A percentile compares a stretch with the other conserved stretches of the same genome.
Conservation (phyloP, 1,139 yeast species). For the Meyerozyma elateridarum region DNA sequence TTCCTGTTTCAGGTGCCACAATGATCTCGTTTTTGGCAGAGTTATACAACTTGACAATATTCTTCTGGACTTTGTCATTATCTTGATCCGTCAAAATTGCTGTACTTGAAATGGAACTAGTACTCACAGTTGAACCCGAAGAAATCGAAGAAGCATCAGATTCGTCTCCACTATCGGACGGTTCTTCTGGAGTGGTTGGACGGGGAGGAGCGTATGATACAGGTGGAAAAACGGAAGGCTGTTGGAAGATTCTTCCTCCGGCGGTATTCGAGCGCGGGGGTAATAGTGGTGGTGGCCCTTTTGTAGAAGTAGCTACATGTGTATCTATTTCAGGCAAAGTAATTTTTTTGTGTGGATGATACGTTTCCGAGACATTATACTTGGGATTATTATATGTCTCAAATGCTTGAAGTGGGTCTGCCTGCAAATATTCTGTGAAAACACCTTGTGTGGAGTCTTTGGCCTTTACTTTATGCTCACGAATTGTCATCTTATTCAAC, state of each 20-base stretch:
- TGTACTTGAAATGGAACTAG: neutral
- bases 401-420: slow-evolving; percentile 33
- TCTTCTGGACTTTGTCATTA: slow-evolving; percentile 13
- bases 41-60: slow-evolving; percentile 30
- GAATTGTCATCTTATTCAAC: slow-evolving; percentile 20
- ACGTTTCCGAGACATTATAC: slow-evolving; percentile 24
- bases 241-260: neutral
- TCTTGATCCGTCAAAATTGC: neutral
- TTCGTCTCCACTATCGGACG: neutral
- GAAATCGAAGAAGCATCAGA: slow-evolving; percentile 2
- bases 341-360: slow-evolving; percentile 25
- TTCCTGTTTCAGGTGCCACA: slow-evolving; percentile 23
- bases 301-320: slow-evolving; percentile 2
- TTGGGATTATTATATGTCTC: slow-evolving; percentile 26
- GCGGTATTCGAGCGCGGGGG: slow-evolving; percentile 29
- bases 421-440: slow-evolving; percentile 26
- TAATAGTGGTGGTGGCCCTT: slow-evolving; percentile 26
- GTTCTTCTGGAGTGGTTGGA: neutral
- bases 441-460: slow-evolving; percentile 28
- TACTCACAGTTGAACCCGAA: neutral
- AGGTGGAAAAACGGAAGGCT: slow-evolving; percentile 7
- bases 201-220: slow-evolving; percentile 1
- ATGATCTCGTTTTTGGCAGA: slow-evolving; percentile 31
- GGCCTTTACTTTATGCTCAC: slow-evolving; percentile 22
- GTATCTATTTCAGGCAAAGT: slow-evolving; percentile 18